These are phyloP conservation scores for Trichoderma sp. DNA, from an alignment of 2,329 filamentous ascomycete genomes.

Conservation along the genomic window DNA sequence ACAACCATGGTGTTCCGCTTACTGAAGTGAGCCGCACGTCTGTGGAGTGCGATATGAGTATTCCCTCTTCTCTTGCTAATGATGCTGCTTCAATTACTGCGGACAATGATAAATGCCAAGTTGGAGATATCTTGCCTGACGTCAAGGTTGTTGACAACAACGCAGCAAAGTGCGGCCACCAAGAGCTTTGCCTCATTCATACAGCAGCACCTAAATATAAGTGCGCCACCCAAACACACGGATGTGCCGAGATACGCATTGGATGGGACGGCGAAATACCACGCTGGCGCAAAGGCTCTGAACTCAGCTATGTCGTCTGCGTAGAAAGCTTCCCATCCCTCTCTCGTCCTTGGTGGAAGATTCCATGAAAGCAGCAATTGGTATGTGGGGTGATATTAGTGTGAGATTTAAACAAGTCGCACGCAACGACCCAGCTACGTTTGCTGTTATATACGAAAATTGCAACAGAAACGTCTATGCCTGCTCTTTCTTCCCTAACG, in stretches of 20 bases:
- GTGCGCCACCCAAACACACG: background rate
- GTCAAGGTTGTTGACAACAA: rapidly evolving
- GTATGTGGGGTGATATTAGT: background rate
- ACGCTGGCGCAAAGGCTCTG: background rate
- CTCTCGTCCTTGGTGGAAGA: background rate
- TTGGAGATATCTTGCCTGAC: no score
- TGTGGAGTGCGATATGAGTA: background rate
- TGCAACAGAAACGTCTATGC: background rate
- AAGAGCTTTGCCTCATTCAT: rapidly evolving
- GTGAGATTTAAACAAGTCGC: background rate
- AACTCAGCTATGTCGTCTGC: background rate
- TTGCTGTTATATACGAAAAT: background rate
- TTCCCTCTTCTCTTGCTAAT: background rate
- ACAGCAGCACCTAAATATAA: background rate
- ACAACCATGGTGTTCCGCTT: no score
- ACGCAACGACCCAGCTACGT: background rate
- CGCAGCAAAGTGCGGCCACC: rapidly evolving
- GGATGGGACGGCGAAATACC: background rate
- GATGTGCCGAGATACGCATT: background rate
- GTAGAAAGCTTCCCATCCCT: background rate
- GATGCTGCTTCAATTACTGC: no score
- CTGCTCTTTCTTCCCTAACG: background rate
- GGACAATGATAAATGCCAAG: no score
- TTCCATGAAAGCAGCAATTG: background rate
- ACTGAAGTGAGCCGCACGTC: background rate